Base-by-base conservation (phyloP, 2,329 filamentous ascomycete genomes). In the Aspergillus sp. region DNA sequence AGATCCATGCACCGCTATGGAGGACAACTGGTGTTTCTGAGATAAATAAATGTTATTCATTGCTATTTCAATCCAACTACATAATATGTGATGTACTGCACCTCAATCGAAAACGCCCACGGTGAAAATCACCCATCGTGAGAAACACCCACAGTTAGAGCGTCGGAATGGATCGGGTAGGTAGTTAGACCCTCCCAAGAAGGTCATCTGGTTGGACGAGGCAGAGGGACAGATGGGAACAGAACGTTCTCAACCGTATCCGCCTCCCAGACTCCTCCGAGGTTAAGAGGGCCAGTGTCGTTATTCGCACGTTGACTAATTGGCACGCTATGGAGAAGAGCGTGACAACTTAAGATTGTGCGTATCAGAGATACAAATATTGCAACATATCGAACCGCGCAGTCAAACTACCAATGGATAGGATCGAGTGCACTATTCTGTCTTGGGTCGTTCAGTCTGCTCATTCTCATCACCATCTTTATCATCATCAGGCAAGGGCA, bases 321-420 rank as follows among this genome's bases (percentile, higher is more conserved):
- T 87, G 89, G 87, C 90, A 92, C 85, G 85, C 86, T 87, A 93
- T 84, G 84, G 89, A 83, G 79, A 84, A 82, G 81, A 81, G 86
- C 84, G 84, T 92, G 91, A 85, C 90, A 96, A 95, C 92, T 96
- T 89, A 96, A 96, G 89, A 89, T 90, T 89, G 89, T 93, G 91
- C 91, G 89, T 17, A 39, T 22, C 6, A 17, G 32, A 30, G 39
- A n/a, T 39, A 42, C 24, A 53, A 53, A 38, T 15, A 20, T 53
- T 38, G 22, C 34, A 41, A 24, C 26, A 32, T 15, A 30, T 11
- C 20, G 34, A 39, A 50, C 20, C 26, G 20, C 11, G 15, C 12
- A 26, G 30, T n/a, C 20, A 6, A 30, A 6, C 43, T 30, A 45
- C 48, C 22, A 18, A 50, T 34, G 8, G 13, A 34, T 44, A 55